phyloP scores from a whole-genome alignment of 78 protist genomes.

The Polysphondylium violaceum region DNA sequence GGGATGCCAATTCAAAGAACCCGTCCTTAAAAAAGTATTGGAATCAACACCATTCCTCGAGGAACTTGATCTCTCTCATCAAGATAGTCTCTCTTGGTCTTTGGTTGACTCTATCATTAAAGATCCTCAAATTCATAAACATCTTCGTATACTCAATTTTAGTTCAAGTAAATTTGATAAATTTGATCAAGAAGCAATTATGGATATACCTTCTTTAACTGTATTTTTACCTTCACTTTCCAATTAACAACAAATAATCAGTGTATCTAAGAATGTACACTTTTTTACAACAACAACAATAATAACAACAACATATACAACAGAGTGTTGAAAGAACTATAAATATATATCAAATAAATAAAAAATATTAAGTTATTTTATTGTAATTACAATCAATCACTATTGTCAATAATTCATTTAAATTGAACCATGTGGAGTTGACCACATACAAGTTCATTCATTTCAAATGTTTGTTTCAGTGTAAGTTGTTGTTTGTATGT shows the following conservation, averaged over 20 bases:
- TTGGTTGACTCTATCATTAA: conserved; percentile 22
- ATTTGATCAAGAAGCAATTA: conserved; percentile 33
- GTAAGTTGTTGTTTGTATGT: too few species aligned
- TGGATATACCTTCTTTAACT: conserved; percentile 15
- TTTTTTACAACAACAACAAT: too few species aligned
- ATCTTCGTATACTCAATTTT: conserved; percentile 28
- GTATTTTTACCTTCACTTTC: conserved; percentile 40
- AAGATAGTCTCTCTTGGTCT: conserved; percentile 63
- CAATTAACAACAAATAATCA: neutral
- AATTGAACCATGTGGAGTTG: too few species aligned
- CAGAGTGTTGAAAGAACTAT: too few species aligned
- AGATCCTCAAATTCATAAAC: conserved; percentile 18
- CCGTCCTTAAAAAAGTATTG: neutral
- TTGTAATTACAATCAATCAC: too few species aligned
- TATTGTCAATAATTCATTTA: too few species aligned
- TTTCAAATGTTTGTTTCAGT: too few species aligned
- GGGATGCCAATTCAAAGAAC: conserved; percentile 56
- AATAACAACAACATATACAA: too few species aligned
- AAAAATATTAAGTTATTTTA: too few species aligned
- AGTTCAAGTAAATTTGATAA: conserved; percentile 60
- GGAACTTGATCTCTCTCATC: conserved; percentile 52
- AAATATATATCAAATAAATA: too few species aligned
- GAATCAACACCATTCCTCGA: conserved; percentile 14
- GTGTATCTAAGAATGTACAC: neutral
- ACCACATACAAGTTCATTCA: too few species aligned